Evolutionary conservation across 331 rosid genomes (phyloP).

Genomic region (Quercus lobata): DNA sequence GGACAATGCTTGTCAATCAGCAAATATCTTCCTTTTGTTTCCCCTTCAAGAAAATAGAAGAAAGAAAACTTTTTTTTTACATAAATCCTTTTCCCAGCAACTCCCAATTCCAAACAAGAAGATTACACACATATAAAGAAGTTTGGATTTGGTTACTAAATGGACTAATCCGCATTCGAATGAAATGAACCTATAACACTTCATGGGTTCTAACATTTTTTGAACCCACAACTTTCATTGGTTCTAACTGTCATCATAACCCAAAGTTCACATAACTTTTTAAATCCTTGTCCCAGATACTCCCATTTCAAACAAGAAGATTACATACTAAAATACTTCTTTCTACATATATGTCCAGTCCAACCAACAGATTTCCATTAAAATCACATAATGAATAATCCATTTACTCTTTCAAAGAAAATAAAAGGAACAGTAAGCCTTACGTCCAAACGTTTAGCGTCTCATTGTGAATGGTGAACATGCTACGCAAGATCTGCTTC

Average conservation of each 20-base stretch:
- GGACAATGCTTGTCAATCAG: too few relatives aligned
- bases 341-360: not conserved
- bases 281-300: not conserved
- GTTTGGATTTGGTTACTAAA: too few relatives aligned
- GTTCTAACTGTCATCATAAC: not conserved
- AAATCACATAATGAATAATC: not conserved
- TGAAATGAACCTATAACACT: not conserved
- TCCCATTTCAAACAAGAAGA: not conserved
- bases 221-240: too few relatives aligned
- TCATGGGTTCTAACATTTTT: not conserved
- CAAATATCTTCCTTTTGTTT: too few relatives aligned
- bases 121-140: too few relatives aligned
- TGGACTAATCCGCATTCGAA: not conserved
- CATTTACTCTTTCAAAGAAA: not conserved
- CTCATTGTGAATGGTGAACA: constrained; percentile 86
- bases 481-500: constrained; percentile 77
- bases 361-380: not conserved
- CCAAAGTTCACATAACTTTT: not conserved
- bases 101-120: too few relatives aligned
- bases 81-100: too few relatives aligned
- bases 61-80: too few relatives aligned
- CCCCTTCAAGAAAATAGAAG: too few relatives aligned
- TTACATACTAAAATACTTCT: not conserved
- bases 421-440: constrained; percentile 16
- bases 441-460: constrained; percentile 99